Conservation (phyloP, 768 basidiomycete species). For the Boletellus ananiceps region DNA sequence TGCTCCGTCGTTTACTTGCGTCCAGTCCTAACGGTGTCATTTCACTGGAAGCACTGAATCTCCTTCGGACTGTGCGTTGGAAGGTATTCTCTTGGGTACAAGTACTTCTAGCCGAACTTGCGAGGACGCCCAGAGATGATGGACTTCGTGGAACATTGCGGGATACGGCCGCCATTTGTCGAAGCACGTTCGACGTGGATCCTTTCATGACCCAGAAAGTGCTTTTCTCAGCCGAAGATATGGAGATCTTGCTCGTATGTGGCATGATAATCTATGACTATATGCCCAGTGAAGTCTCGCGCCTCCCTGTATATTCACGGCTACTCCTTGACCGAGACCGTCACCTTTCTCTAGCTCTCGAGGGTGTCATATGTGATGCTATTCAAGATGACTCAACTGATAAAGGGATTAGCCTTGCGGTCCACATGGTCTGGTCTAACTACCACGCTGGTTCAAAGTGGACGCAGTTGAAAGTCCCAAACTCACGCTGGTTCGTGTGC, state of each 20-base stretch:
- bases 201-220: background rate
- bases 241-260: background rate
- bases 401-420: slow-evolving; percentile 27
- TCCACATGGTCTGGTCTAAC: slow-evolving; percentile 25
- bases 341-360: slow-evolving; percentile 26
- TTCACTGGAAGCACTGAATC: no score
- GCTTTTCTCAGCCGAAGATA: background rate
- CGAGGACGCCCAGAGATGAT: background rate
- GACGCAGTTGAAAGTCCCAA: slow-evolving; percentile 12
- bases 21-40: no score
- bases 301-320: slow-evolving; percentile 2
- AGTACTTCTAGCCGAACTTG: background rate
- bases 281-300: no score
- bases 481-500: slow-evolving; percentile 26
- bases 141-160: background rate
- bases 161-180: background rate
- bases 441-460: slow-evolving; percentile 22
- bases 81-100: background rate
- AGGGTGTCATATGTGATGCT: slow-evolving; percentile 10
- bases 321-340: slow-evolving; percentile 27
- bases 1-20: no score
- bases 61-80: background rate
- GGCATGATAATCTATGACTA: background rate
- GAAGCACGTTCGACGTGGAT: background rate
- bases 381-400: slow-evolving; percentile 10